Percentiles rank a stretch among this genome's conserved stretches.
phyloP scores from a whole-genome alignment of 2,329 filamentous ascomycete genomes.

The Penicillium polonicum region DNA sequence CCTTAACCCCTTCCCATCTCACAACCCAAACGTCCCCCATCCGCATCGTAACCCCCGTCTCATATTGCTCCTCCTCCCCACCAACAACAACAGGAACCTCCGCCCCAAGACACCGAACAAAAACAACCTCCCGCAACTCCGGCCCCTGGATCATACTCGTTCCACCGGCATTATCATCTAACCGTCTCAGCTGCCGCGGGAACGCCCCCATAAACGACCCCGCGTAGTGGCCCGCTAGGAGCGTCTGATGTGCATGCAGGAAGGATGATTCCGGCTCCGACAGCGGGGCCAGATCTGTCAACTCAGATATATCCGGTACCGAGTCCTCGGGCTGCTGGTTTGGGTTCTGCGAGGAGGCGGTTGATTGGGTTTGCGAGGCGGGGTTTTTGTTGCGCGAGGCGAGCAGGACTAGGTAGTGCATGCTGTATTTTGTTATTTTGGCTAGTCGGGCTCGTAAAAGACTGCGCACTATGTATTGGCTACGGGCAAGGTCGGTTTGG shows the following conservation, averaged over 20 bases:
- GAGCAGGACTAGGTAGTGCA: constrained; percentile 46
- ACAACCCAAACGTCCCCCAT: constrained; percentile 68
- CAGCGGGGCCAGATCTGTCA: constrained; percentile 58
- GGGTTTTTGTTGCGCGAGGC: constrained; percentile 17
- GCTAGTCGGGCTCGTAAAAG: constrained; percentile 80
- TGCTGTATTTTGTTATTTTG: constrained; percentile 60
- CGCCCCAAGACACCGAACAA: constrained; percentile 60
- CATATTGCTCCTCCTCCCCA: constrained; percentile 32
- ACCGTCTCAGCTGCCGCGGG: constrained; percentile 71
- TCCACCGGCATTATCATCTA: constrained; percentile 88
- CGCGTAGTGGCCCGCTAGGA: constrained; percentile 81
- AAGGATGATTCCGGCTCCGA: constrained; percentile 78
- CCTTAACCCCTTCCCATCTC: constrained; percentile 71
- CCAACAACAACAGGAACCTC: constrained; percentile 49
- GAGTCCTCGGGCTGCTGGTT: constrained; percentile 32
- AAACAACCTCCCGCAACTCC: constrained; percentile 79
- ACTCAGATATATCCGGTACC: constrained; percentile 29
- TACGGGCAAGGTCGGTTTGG: constrained; percentile 92
- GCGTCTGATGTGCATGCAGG: constrained; percentile 76
- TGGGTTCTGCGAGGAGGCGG: constrained; percentile 16
- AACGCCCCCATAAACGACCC: constrained; percentile 82
- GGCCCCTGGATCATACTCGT: constrained; percentile 90
- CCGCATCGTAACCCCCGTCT: constrained; percentile 38
- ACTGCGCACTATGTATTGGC: constrained; percentile 84
- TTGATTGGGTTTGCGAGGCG: constrained; percentile 16